Evolutionary conservation across 352 stramenopile genomes (phyloP), one percentile per base, ranked within the genome.

Genomic region (Pythium dissotocum): DNA sequence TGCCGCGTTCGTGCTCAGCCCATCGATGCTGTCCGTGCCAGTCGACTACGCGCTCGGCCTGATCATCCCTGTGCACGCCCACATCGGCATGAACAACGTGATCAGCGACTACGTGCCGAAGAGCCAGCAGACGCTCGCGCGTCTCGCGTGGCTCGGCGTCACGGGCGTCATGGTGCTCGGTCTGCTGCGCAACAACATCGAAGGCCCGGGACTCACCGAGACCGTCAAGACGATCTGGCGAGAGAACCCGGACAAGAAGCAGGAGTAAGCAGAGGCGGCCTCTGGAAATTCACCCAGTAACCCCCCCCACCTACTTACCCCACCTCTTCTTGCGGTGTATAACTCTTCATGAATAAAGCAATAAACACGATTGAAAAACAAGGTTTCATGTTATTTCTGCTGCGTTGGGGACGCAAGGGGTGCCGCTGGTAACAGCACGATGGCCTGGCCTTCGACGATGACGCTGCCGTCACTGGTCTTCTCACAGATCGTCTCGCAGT

Each of bases 1-100:
- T 0, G 68, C 83, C n/a, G 87, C 87, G 51, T 85, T 93, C 59
- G 71, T 91, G 48, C 71, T 93, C 58, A 93, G 83, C 67, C 87
- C 87, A n/a, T 95, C 87, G 69, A 56, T 77, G 30, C 65, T 95
- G 26, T 76, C 74, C 56, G 40, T 92, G 38, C 86, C 88, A 3
- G 85, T 97, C 52, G 89, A 97, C 72, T 72, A 90, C 53, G 77
- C 83, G 48, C 69, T 98, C 16, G 82, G 89, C 49, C 81, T 89
- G 46, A 78, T 94, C 51, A 83, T 98, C 70, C 84, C 93, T 3
- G 77, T 94, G 44, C 95, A 98, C 77, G 80, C 79, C 36, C 95
- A 97, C 82, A 96, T 98, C 56, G 93, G 95, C 56, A 89, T 98
- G 79, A 98, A 98, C 83, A 92, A 96, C 73, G 93, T 98, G 62